Evolutionary conservation across 768 basidiomycete genomes (phyloP), one percentile per base, ranked within the genome.

Genomic region (Boletus reticulatus): DNA sequence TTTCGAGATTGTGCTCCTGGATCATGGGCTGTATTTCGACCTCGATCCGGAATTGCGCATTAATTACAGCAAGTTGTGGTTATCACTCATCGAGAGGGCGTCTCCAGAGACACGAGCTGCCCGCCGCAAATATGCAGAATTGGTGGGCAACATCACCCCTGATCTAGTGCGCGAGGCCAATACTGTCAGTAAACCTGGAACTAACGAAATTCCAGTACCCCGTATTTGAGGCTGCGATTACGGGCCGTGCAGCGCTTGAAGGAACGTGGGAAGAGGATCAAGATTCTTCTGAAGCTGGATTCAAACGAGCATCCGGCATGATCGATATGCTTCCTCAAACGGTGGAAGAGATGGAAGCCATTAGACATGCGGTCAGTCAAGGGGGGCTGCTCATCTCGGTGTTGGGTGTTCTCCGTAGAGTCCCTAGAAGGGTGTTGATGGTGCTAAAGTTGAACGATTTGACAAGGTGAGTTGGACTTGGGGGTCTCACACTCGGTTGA

Each of bases 1-100:
- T 68, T 98, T 98, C 63, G 97, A 99, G 67, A 89, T 98, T 48
- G 94, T 92, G 24, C 79, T 98, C 1, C 77, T 99, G 57, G 97
- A 99, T 66, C 95, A 98, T 61, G 96, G 92, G 5, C 75, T 94
- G 17, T 96, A 98, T 71, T 98, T 98, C 62, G 94, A 97, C 66
- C 77, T 99, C 5, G 87, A 92, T 52, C 74, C 83, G 19, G 78
- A 86, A 41, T 75, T 98, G 6, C 84, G 95, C 22, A 79, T 91
- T 48, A 89, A 92, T 68, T 92, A 92, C 64, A 80, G 87, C 77
- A 85, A 87, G 75, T 79, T 98, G 45, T 98, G 95, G 96, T 74
- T 99, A 43, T 85, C 93, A 11, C 77, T 99, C 17, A 90, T 98
- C 50, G 81, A 84, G 2, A 79, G 81, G 19, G 84, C 88, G 16